A percentile compares a stretch with the other conserved stretches of the same genome.
These are phyloP conservation scores for Saccharomyces pastorianus DNA, from an alignment of 1,139 yeast species.

Conservation along the genomic window DNA sequence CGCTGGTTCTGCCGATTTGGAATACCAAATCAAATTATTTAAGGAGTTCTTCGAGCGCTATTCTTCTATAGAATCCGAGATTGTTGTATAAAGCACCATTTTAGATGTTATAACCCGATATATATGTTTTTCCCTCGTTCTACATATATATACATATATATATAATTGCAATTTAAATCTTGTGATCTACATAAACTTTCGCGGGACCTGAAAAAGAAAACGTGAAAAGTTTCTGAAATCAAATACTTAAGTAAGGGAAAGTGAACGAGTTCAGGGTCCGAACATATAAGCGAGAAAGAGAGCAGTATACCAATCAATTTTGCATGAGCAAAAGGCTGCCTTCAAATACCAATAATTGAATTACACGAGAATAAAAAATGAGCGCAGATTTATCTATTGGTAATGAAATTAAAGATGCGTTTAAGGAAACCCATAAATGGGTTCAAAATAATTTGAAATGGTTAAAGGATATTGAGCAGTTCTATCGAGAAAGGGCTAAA, in stretches of 20 bases:
- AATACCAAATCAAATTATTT: constrained; percentile 53
- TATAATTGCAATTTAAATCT: too few relatives aligned
- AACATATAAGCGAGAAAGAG: too few relatives aligned
- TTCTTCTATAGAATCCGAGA: constrained; percentile 17
- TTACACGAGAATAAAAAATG: constrained; percentile 9
- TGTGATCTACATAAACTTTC: neutral
- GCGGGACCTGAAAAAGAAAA: neutral
- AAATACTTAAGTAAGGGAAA: too few relatives aligned
- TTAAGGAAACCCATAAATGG: constrained; percentile 73
- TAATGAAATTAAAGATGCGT: constrained; percentile 74
- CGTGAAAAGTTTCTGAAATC: neutral
- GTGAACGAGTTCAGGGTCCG: too few relatives aligned
- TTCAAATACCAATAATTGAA: neutral
- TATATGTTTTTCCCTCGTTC: neutral
- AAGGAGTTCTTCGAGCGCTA: constrained; percentile 49
- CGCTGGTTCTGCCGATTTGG: constrained; percentile 74
- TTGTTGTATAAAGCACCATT: constrained; percentile 10
- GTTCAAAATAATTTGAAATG: constrained; percentile 62
- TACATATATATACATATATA: too few relatives aligned
- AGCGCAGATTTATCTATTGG: constrained; percentile 40
- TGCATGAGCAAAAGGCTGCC: neutral
- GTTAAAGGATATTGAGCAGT: constrained; percentile 69
- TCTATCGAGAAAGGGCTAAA: constrained; percentile 75
- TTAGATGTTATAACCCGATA: neutral
- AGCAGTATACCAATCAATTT: neutral